A percentile compares a stretch with the other conserved stretches of the same genome.
Conservation (phyloP, 2,329 filamentous ascomycete genomes). For the Hymenoscyphus albidus region DNA sequence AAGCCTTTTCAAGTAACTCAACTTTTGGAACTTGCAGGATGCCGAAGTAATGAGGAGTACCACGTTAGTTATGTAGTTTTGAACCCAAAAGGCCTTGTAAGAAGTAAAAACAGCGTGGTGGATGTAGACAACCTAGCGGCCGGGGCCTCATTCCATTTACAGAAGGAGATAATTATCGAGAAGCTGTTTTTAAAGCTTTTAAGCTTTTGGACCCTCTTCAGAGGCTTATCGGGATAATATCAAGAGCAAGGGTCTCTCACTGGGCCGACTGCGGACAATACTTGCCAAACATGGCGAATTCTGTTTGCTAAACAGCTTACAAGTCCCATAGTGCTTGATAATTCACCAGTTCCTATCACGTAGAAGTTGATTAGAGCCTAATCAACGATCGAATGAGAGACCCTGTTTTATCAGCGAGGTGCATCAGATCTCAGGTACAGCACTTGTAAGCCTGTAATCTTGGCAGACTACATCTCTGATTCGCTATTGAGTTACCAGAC, state of each 20-base stretch:
- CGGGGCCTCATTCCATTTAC: conserved; percentile 13
- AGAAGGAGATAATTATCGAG: conserved; percentile 19
- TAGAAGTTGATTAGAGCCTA: conserved; percentile 5
- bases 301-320: not conserved
- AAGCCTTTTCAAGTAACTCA: not conserved
- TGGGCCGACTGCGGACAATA: conserved; percentile 4
- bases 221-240: conserved; percentile 15
- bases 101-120: conserved; percentile 19
- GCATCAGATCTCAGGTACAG: conserved; percentile 17
- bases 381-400: conserved; percentile 24
- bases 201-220: conserved; percentile 9
- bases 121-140: conserved; percentile 8
- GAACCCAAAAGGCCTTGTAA: conserved; percentile 7
- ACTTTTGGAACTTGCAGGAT: not conserved
- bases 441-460: conserved; percentile 2
- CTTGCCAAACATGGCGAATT: not conserved
- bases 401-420: conserved; percentile 8
- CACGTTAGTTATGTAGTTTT: conserved; percentile 6
- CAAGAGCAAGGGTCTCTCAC: conserved; percentile 12
- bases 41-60: not conserved
- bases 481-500: conserved; percentile 11
- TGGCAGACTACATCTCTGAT: conserved; percentile 10
- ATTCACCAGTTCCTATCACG: not conserved
- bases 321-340: no score
- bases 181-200: conserved; percentile 10